Percentiles rank a stretch among this genome's conserved stretches.
Evolutionary conservation across 768 basidiomycete species (phyloP).

Genomic region (Solioccasus polychromus): DNA sequence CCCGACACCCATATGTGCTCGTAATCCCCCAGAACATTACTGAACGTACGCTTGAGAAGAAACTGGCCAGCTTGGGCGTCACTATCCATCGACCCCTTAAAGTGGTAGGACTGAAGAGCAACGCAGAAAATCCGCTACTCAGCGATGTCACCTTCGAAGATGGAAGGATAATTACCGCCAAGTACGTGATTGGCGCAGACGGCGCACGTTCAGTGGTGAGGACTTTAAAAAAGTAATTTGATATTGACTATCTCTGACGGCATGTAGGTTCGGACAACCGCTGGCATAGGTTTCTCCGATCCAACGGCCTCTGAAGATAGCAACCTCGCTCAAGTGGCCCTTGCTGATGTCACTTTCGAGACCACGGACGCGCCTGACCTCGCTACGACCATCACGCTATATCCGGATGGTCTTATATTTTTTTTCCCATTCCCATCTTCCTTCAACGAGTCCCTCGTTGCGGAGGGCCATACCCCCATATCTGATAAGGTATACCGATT

Average conservation of each 20-base stretch:
- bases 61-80: slow-evolving; percentile 32
- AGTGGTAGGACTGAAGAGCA: slow-evolving; percentile 35
- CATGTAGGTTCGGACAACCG: slow-evolving; percentile 44
- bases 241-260: not conserved
- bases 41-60: slow-evolving; percentile 39
- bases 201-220: slow-evolving; percentile 45
- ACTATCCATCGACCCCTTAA: slow-evolving; percentile 37
- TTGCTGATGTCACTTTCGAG: slow-evolving; percentile 46
- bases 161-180: slow-evolving; percentile 41
- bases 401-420: slow-evolving; percentile 34
- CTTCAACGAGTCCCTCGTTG: slow-evolving; percentile 18
- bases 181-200: slow-evolving; percentile 52
- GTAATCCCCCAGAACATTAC: slow-evolving; percentile 44
- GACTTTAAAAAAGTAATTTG: not conserved
- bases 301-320: slow-evolving; percentile 34
- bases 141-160: slow-evolving; percentile 46
- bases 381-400: slow-evolving; percentile 21
- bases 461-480: slow-evolving; percentile 3
- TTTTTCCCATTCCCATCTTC: slow-evolving; percentile 34
- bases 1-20: slow-evolving; percentile 42
- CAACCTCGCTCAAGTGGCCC: slow-evolving; percentile 37
- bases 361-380: not conserved
- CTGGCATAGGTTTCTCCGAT: slow-evolving; percentile 43
- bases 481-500: slow-evolving; percentile 36
- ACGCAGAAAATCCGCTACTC: slow-evolving; percentile 24